phyloP scores from a whole-genome alignment of 305 asterid species.

The Rubia balearica region DNA sequence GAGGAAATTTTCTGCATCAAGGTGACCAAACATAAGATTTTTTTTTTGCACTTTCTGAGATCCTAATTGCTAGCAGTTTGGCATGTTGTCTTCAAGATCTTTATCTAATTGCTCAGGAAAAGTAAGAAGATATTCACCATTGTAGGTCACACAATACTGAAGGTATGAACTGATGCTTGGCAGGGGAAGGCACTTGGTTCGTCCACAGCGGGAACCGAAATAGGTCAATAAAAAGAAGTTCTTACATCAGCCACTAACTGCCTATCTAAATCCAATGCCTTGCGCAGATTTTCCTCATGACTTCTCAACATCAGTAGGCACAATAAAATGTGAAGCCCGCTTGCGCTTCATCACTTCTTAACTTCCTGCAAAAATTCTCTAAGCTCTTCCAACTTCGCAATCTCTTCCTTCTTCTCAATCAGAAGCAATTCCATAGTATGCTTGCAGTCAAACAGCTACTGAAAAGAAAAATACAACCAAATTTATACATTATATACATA shows the following conservation, averaged over 20 bases:
- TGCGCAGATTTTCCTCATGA: slow-evolving; percentile 66
- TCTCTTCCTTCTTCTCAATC: slow-evolving; percentile 86
- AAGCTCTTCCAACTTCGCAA: slow-evolving; percentile 53
- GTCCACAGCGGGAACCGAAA: too few species aligned
- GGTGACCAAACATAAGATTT: too few species aligned
- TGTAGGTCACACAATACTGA: too few species aligned
- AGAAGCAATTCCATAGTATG: slow-evolving; percentile 79
- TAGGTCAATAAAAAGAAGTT: not conserved
- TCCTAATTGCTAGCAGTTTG: too few species aligned
- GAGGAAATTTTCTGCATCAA: too few species aligned
- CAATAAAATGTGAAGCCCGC: slow-evolving; percentile 57
- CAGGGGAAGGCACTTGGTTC: too few species aligned
- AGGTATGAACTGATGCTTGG: too few species aligned
- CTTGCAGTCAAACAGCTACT: slow-evolving; percentile 77
- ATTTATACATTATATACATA: not conserved
- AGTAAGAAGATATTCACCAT: too few species aligned
- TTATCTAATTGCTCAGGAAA: too few species aligned
- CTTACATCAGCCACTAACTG: slow-evolving; percentile 65
- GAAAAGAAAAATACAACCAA: slow-evolving; percentile 7
- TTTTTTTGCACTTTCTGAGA: too few species aligned
- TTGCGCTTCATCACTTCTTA: slow-evolving; percentile 75
- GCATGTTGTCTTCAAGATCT: too few species aligned
- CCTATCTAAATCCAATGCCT: slow-evolving; percentile 55
- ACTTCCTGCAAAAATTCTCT: slow-evolving; percentile 48
- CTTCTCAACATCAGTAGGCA: slow-evolving; percentile 63